Evolutionary conservation across 2,329 filamentous ascomycete genomes (phyloP), one percentile per base, ranked within the genome.

Genomic region (Trichoderma gracile): DNA sequence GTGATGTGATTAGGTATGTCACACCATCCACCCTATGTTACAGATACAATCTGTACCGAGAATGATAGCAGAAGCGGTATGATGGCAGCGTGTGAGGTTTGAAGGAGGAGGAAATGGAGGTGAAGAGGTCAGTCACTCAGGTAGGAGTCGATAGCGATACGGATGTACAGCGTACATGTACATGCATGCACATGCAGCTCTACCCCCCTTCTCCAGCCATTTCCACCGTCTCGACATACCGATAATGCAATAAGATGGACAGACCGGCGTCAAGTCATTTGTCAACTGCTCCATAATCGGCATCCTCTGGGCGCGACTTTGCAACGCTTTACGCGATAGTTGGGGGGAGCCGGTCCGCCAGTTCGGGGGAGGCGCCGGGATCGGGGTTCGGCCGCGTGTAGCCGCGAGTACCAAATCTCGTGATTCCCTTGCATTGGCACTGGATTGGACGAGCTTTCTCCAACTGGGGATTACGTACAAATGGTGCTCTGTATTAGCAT

Each of bases 361-460:
- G 25, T 40, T 59, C 56, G 56, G 56, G 56, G 56, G 43, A 57
- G 19, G 47, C 49, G 50, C 66, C 66, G 66, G 64, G 62, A 57
- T 66, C 64, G 64, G 66, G 59, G 54, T n/a, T 56, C 61, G 54
- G 45, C 66, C 66, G 66, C 43, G 45, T 40, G 50, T 67, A 67
- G 50, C 66, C 66, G 65, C 54, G 3, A 19, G 46, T 66, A 60
- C n/a, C n/a, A n/a, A n/a, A n/a, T 45, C 65, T 61, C 56, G 23
- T 45, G 30, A 30, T 52, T 21, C 49, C 49, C 17, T 25, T 33
- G 33, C 38, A 23, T 25, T 27, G 47, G 47, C 47, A 21, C 40
- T 61, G 58, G 33, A 38, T 38, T 38, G 33, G 33, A 38, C 30
- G 57, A 49, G 60, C 25, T 4, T 63, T 63, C 52, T 55, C 42